phyloP scores from a whole-genome alignment of 2,329 filamentous ascomycete species.

The Scytalidium sp. region DNA sequence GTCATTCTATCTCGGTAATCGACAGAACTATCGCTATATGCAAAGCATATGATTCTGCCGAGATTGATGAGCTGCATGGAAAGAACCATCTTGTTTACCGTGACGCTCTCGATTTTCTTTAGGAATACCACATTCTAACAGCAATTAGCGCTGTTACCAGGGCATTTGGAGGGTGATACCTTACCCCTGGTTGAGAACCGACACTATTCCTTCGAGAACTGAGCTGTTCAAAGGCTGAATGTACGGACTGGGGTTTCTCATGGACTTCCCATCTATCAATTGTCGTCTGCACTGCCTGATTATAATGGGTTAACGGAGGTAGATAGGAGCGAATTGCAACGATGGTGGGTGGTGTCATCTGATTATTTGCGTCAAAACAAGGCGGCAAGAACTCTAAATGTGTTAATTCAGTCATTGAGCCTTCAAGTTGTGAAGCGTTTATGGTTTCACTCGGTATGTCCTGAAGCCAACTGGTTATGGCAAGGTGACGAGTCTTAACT shows the following conservation, averaged over 20 bases:
- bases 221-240: slow-evolving; percentile 76
- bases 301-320: slow-evolving; percentile 51
- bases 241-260: slow-evolving; percentile 62
- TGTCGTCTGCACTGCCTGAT: slow-evolving; percentile 67
- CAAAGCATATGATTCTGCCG: slow-evolving; percentile 68
- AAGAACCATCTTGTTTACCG: slow-evolving; percentile 68
- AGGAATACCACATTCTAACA: slow-evolving; percentile 42
- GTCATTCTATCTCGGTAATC: slow-evolving; percentile 76
- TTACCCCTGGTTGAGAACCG: slow-evolving; percentile 20
- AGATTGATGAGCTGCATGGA: slow-evolving; percentile 66
- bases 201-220: slow-evolving; percentile 59
- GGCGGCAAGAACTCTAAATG: slow-evolving; percentile 72
- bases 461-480: slow-evolving; percentile 50
- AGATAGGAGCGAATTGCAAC: slow-evolving; percentile 69
- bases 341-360: slow-evolving; percentile 52
- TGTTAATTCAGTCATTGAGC: slow-evolving; percentile 62
- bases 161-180: slow-evolving; percentile 8
- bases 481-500: slow-evolving; percentile 53
- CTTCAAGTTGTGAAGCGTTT: slow-evolving; percentile 42
- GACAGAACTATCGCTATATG: slow-evolving; percentile 76
- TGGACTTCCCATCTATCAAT: slow-evolving; percentile 80
- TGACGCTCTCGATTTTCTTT: slow-evolving; percentile 64
- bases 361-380: slow-evolving; percentile 48
- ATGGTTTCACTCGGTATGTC: slow-evolving; percentile 16
- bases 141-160: slow-evolving; percentile 8